Evolutionary conservation across 1,284 basidiomycete species (phyloP).

Genomic region (Cutaneotrichosporon dermatis): DNA sequence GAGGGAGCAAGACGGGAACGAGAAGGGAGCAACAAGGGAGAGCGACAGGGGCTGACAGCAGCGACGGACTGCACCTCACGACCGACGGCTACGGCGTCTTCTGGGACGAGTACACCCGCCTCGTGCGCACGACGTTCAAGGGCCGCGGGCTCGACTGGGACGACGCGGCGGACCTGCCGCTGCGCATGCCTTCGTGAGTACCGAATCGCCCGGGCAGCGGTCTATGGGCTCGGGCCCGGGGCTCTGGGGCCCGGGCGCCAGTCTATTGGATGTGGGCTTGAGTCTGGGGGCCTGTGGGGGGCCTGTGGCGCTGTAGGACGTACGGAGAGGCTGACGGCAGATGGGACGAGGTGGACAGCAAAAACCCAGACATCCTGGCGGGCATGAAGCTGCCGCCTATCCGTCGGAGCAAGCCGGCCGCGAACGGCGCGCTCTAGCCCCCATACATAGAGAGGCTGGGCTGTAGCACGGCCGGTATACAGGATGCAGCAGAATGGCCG

Average conservation of each 20-base stretch:
- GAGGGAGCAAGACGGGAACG: neutral
- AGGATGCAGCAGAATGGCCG: too few relatives aligned
- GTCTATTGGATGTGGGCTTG: too few relatives aligned
- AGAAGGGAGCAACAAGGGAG: neutral
- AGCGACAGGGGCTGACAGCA: constrained; percentile 3
- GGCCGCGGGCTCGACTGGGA: constrained; percentile 37
- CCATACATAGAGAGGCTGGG: too few relatives aligned
- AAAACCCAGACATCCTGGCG: constrained; percentile 6
- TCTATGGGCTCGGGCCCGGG: too few relatives aligned
- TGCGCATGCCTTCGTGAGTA: constrained; percentile 17
- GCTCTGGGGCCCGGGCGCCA: too few relatives aligned
- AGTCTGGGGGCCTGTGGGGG: too few relatives aligned
- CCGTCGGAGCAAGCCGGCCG: neutral
- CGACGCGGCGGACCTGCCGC: constrained; percentile 26
- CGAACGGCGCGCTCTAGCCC: too few relatives aligned
- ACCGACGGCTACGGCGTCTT: constrained; percentile 66
- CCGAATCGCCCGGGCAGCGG: neutral
- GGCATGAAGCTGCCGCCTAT: constrained; percentile 13
- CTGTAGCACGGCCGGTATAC: too few relatives aligned
- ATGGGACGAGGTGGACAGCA: constrained; percentile 12
- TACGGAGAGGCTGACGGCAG: constrained; percentile 1
- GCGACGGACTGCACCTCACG: constrained; percentile 74
- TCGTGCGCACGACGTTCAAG: constrained; percentile 56
- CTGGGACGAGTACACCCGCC: constrained; percentile 60
- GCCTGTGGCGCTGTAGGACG: too few relatives aligned